phyloP scores from a whole-genome alignment of 192 early-diverging fungal species.

The Cladochytrium replicatum region DNA sequence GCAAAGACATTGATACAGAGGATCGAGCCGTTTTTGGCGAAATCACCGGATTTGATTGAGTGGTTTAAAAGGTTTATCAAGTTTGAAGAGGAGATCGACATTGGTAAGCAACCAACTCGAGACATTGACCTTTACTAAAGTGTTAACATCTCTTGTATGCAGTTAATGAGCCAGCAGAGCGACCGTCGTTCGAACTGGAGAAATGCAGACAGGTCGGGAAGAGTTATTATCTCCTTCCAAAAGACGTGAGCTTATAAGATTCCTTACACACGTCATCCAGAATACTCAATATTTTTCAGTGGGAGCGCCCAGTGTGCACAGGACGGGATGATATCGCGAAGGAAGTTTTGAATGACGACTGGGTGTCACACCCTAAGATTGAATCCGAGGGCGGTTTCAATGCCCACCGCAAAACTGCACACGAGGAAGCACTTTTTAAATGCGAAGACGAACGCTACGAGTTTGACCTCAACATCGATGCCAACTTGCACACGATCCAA shows the following conservation, averaged over 20 bases:
- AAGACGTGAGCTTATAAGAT: constrained; percentile 33
- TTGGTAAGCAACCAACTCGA: constrained; percentile 24
- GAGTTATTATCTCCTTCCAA: constrained; percentile 62
- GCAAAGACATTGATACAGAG: constrained; percentile 72
- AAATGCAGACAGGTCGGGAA: constrained; percentile 55
- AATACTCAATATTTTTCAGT: background rate
- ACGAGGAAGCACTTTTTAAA: constrained; percentile 89
- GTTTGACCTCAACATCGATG: constrained; percentile 95
- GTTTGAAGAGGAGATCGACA: constrained; percentile 66
- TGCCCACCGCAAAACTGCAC: constrained; percentile 82
- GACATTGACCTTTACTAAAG: background rate
- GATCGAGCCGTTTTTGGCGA: constrained; percentile 73
- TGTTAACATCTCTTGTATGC: constrained; percentile 14
- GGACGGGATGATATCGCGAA: constrained; percentile 86
- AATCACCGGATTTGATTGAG: constrained; percentile 76
- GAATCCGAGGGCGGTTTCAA: constrained; percentile 82
- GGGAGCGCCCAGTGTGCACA: constrained; percentile 50
- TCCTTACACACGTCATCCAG: background rate
- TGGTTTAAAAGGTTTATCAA: constrained; percentile 89
- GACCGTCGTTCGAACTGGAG: constrained; percentile 53
- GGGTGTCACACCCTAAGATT: constrained; percentile 88
- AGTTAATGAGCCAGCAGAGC: constrained; percentile 51
- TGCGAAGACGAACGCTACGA: constrained; percentile 97
- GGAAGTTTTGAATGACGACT: constrained; percentile 95
- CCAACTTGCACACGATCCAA: constrained; percentile 80